Conservation (phyloP, 1,284 basidiomycete species). For the Rhodotorula sp. region DNA sequence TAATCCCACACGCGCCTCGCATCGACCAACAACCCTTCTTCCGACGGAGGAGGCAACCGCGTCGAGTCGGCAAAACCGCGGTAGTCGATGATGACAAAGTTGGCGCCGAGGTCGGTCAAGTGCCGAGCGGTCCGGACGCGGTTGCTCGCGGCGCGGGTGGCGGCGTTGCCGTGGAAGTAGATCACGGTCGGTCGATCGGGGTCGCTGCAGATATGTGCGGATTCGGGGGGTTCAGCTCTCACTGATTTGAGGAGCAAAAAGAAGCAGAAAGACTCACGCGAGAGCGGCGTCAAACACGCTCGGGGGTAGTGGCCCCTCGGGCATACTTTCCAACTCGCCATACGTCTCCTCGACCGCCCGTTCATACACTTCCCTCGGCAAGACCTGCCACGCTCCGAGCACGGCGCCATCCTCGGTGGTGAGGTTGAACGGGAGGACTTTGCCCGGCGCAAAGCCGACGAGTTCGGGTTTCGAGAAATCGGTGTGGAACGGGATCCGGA, state of each 20-base stretch:
- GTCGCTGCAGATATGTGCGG: not conserved
- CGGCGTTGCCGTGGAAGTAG: conserved; percentile 88
- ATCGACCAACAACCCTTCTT: conserved; percentile 71
- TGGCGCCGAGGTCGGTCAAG: conserved; percentile 21
- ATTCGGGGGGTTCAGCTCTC: not conserved
- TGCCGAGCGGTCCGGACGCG: conserved; percentile 56
- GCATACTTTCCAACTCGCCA: not conserved
- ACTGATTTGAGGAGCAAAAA: not conserved
- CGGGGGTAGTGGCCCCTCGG: conserved; percentile 34
- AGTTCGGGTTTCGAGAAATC: conserved; percentile 67
- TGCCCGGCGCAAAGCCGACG: conserved; percentile 78
- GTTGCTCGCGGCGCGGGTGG: conserved; percentile 65
- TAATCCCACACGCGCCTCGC: conserved; percentile 79
- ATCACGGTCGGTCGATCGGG: conserved; percentile 68
- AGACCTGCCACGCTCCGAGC: conserved; percentile 85
- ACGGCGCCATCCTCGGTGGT: conserved; percentile 71
- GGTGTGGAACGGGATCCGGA: conserved; percentile 63
- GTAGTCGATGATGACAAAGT: conserved; percentile 42
- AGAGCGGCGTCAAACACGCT: conserved; percentile 57
- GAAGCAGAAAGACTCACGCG: conserved; percentile 14
- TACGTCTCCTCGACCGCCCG: not conserved
- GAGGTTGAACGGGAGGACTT: conserved; percentile 70
- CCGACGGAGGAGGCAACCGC: conserved; percentile 63
- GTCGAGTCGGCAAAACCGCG: conserved; percentile 83
- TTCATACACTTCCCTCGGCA: conserved; percentile 67